phyloP scores from a whole-genome alignment of 2,329 filamentous ascomycete species.

The Stagonosporopsis cucurbitacearum region DNA sequence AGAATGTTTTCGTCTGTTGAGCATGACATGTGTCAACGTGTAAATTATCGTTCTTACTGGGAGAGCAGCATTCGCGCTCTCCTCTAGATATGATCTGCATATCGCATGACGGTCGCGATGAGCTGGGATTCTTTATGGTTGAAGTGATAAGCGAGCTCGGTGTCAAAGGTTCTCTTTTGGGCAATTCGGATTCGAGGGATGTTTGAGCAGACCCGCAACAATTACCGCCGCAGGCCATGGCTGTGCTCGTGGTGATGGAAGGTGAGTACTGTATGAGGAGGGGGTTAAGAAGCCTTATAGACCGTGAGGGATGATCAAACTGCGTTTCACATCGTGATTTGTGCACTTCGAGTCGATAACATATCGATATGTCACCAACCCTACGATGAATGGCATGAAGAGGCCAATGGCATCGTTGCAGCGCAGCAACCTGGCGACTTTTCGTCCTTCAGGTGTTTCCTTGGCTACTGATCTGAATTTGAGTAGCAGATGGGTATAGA shows the following conservation, averaged over 20 bases:
- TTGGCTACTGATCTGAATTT: neutral
- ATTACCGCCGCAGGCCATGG: constrained; percentile 2
- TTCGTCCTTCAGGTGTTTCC: neutral
- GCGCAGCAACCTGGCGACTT: neutral
- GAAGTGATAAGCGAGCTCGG: too few species aligned
- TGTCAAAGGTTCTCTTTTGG: neutral
- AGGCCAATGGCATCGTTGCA: neutral
- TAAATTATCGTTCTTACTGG: neutral
- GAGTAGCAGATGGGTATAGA: neutral
- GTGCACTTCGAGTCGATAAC: neutral
- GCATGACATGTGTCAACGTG: neutral
- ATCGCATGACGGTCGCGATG: neutral
- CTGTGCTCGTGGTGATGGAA: neutral
- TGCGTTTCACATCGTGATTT: neutral
- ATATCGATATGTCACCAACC: constrained; percentile 24
- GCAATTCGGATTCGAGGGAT: neutral
- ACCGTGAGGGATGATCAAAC: neutral
- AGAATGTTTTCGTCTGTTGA: neutral
- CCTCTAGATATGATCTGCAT: neutral
- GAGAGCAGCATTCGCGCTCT: neutral
- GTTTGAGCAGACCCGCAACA: neutral
- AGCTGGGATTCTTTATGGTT: neutral
- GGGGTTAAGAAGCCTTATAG: neutral
- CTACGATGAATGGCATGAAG: constrained; percentile 1
- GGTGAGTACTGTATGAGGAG: neutral